phyloP scores from a whole-genome alignment of 306 rosid genomes.

The Prosopis cineraria region DNA sequence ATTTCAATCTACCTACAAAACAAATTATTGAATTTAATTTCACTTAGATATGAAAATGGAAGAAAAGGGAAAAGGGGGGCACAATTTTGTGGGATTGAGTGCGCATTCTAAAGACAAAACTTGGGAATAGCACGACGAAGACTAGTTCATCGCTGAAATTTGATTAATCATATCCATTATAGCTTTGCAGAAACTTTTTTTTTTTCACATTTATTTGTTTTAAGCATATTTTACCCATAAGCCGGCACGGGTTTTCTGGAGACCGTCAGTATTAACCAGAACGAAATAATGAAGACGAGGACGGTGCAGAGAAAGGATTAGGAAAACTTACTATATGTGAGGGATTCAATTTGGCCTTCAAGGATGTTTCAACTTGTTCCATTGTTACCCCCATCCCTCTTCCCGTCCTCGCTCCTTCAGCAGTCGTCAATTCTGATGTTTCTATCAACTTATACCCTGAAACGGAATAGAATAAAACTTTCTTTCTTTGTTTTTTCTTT shows the following conservation, averaged over 20 bases:
- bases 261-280: not conserved
- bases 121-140: not conserved
- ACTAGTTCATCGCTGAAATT: not conserved
- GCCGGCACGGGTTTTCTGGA: not conserved
- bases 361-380: constrained; percentile 77
- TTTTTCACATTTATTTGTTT: not conserved
- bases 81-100: not conserved
- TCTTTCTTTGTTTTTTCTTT: too few species aligned
- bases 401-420: not conserved
- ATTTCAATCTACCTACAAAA: not conserved
- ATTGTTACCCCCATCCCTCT: constrained; percentile 77
- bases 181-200: not conserved
- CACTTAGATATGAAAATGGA: not conserved
- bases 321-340: constrained; percentile 66
- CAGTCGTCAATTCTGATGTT: not conserved
- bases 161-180: not conserved
- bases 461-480: not conserved
- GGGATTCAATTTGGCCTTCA: constrained; percentile 81
- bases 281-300: not conserved
- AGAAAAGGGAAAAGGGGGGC: not conserved
- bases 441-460: not conserved
- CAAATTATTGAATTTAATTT: not conserved
- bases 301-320: not conserved
- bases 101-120: not conserved
- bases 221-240: not conserved